Percentiles rank a stretch among this genome's conserved stretches.
These are phyloP conservation scores for Eurotiales sp. DNA, from an alignment of 2,329 filamentous ascomycete genomes.

Conservation along the genomic window DNA sequence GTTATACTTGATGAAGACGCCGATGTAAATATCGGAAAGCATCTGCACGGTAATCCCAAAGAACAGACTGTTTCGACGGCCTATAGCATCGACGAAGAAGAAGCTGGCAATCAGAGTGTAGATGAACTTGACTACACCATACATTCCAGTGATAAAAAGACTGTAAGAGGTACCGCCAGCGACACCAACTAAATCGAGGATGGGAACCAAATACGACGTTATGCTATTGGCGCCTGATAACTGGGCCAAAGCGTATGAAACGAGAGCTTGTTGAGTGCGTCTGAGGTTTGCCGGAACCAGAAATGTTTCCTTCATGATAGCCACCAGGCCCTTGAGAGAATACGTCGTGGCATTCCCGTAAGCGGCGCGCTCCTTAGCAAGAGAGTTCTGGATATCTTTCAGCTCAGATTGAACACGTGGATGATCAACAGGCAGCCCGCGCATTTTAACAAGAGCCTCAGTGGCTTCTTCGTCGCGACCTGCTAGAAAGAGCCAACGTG, in stretches of 20 bases:
- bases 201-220: slow-evolving; percentile 43
- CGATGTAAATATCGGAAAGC: slow-evolving; percentile 41
- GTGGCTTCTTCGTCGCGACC: slow-evolving; percentile 26
- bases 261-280: slow-evolving; percentile 36
- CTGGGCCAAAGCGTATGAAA: slow-evolving; percentile 41
- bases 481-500: slow-evolving; percentile 32
- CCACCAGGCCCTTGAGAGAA: slow-evolving; percentile 17
- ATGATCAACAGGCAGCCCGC: slow-evolving; percentile 29
- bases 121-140: slow-evolving; percentile 43
- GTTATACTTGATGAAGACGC: slow-evolving; percentile 37
- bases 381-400: slow-evolving; percentile 25
- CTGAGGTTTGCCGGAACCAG: slow-evolving; percentile 36
- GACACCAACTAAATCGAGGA: slow-evolving; percentile 38
- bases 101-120: slow-evolving; percentile 41
- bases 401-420: slow-evolving; percentile 26
- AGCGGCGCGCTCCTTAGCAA: slow-evolving; percentile 16
- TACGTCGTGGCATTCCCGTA: slow-evolving; percentile 11
- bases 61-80: slow-evolving; percentile 38
- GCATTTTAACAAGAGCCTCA: slow-evolving; percentile 25
- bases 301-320: slow-evolving; percentile 36
- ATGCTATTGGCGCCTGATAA: slow-evolving; percentile 45
- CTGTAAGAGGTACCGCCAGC: slow-evolving; percentile 20
- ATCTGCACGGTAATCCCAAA: slow-evolving; percentile 37
- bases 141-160: slow-evolving; percentile 43
- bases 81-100: slow-evolving; percentile 45